Percentiles rank a stretch among this genome's conserved stretches.
Evolutionary conservation across 176 grass and related monocot species (phyloP).

Genomic region (Calamus simplicifolius): DNA sequence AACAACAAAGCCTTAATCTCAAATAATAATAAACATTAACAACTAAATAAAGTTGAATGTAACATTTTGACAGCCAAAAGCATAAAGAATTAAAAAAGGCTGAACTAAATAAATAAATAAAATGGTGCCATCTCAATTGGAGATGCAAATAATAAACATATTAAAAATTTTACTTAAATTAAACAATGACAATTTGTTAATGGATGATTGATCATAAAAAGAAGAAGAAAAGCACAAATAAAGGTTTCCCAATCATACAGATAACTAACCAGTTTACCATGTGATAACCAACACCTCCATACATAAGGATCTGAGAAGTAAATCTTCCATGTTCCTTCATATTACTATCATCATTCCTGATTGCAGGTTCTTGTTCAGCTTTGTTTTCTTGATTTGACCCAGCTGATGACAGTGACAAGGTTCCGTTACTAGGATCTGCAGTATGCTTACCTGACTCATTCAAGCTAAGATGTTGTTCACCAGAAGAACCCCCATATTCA

Average conservation of each 20-base stretch:
- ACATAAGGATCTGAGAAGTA: conserved; percentile 53
- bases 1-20: no score
- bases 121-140: no score
- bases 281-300: conserved; percentile 97
- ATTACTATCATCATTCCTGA: conserved; percentile 44
- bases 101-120: no score
- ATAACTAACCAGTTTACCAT: conserved; percentile 99
- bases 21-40: no score
- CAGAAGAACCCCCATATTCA: conserved; percentile 29
- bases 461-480: conserved; percentile 24
- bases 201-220: not conserved
- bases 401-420: conserved; percentile 5
- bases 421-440: conserved; percentile 42
- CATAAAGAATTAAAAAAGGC: no score
- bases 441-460: conserved; percentile 33
- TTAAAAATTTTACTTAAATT: no score
- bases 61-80: no score
- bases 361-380: conserved; percentile 35
- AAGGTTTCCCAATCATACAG: conserved; percentile 2
- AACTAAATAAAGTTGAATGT: no score
- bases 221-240: not conserved
- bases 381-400: conserved; percentile 32
- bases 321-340: conserved; percentile 29
- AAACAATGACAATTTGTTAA: no score
- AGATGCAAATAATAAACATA: no score